Conservation (phyloP, 331 rosid genomes). For the Phaseolus coccineus region DNA sequence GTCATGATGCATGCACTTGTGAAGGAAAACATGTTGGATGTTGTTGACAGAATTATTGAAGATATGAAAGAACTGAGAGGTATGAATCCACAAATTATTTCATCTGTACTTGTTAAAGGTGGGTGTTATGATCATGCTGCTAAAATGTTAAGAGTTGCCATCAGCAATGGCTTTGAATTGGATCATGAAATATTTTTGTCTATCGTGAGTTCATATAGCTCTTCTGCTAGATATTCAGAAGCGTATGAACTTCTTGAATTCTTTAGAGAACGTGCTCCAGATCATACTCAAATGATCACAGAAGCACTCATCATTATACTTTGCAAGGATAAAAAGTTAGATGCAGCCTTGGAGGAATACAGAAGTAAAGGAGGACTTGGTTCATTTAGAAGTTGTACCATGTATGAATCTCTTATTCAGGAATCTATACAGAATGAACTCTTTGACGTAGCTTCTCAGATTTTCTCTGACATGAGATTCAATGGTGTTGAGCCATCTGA, state of each 20-base stretch:
- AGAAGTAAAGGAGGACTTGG: slow-evolving; percentile 61
- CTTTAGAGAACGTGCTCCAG: slow-evolving; percentile 69
- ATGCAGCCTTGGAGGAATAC: slow-evolving; percentile 82
- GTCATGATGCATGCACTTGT: slow-evolving; percentile 69
- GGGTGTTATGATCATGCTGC: slow-evolving; percentile 85
- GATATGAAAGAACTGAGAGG: slow-evolving; percentile 78
- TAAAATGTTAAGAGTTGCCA: slow-evolving; percentile 75
- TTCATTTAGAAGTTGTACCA: slow-evolving; percentile 62
- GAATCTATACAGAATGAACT: slow-evolving; percentile 78
- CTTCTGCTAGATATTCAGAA: slow-evolving; percentile 79
- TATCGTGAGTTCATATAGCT: slow-evolving; percentile 81
- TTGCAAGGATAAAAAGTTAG: slow-evolving; percentile 77
- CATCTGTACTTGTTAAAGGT: slow-evolving; percentile 81
- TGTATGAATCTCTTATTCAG: slow-evolving; percentile 77
- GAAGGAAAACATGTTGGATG: slow-evolving; percentile 70
- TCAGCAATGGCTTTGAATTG: slow-evolving; percentile 69
- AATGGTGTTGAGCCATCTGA: slow-evolving; percentile 72
- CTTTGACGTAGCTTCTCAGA: slow-evolving; percentile 73
- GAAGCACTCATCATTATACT: slow-evolving; percentile 82
- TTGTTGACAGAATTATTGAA: slow-evolving; percentile 61
- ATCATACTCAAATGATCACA: slow-evolving; percentile 65
- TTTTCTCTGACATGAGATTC: slow-evolving; percentile 91
- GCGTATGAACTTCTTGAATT: slow-evolving; percentile 89
- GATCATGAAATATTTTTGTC: slow-evolving; percentile 77
- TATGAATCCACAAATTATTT: slow-evolving; percentile 78